Evolutionary conservation across 225 moss, liverwort and hornwort genomes (phyloP), one percentile per base, ranked within the genome.

Genomic region (Sphagnum contortum): DNA sequence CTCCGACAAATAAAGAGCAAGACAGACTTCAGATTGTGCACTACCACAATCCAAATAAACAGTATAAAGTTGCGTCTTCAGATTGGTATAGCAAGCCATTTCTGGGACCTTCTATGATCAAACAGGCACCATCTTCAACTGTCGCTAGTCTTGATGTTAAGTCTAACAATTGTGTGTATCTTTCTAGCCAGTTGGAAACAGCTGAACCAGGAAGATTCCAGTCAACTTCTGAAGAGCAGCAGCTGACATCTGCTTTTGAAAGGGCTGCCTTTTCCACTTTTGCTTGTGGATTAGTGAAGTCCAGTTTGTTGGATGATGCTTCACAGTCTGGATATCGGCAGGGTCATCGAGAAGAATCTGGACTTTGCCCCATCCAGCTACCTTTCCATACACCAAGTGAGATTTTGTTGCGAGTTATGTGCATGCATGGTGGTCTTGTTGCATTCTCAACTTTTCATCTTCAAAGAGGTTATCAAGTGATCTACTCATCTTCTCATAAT

Each of bases 281-380:
- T 80, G 74, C 87, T 53, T 88, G 76, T 70, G 73, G 77, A 46
- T 61, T 52, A 54, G 59, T 58, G 63, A 64, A 66, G 60, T 59
- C 61, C 57, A 75, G 71, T 64, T 29, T 29, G 29, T 29, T 29
- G 29, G 29, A 29, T 29, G 70, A 69, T 60, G 62, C 57, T 62
- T 69, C 53, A 55, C 58, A 59, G 45, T 74, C 48, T 47, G 74
- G 67, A 49, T 48, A n/a, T 53, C 45, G 71, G 9, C 77, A 64
- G 63, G 48, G 66, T 13, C 56, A 64, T 57, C 49, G 68, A 66
- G 69, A 75, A 57, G 83, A 89, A 64, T 69, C 67, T 11, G 74
- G 78, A 56, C 72, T 87, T 49, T 89, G 91, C 76, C 89, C 91
- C 50, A 80, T 94, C 61, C 75, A 86, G 76, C 73, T 91, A 29